Evolutionary conservation across 345 rosid species (phyloP).

Genomic region (Populus nigra): DNA sequence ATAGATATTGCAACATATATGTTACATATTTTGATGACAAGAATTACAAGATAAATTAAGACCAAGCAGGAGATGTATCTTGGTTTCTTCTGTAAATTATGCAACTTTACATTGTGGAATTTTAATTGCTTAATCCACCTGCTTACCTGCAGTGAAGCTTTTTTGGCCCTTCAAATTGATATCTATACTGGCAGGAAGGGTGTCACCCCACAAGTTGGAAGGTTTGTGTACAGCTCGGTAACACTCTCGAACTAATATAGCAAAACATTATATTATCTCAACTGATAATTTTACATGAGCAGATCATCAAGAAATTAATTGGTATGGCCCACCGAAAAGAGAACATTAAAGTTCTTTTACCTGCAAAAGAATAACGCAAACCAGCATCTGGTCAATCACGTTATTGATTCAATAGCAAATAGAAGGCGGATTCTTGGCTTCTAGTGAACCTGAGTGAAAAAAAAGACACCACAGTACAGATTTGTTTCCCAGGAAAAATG

Average conservation of each 20-base stretch:
- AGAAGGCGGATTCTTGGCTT: not conserved
- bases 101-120: not conserved
- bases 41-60: not conserved
- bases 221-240: not conserved
- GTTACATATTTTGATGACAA: not conserved
- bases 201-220: not conserved
- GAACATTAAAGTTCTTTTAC: constrained; percentile 49
- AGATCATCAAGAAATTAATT: constrained; percentile 59
- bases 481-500: not conserved
- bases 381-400: not conserved
- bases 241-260: not conserved
- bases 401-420: not conserved
- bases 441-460: not conserved
- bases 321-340: constrained; percentile 59
- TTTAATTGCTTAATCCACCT: not conserved
- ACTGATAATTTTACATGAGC: constrained; percentile 39
- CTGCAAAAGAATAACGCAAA: constrained; percentile 32
- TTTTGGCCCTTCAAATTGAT: not conserved
- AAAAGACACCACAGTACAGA: not conserved
- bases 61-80: not conserved
- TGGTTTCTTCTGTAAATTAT: not conserved
- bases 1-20: not conserved
- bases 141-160: not conserved
- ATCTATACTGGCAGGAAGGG: not conserved
- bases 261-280: not conserved